Evolutionary conservation across 306 rosid genomes (phyloP).

Genomic region (Crotalaria pallida): DNA sequence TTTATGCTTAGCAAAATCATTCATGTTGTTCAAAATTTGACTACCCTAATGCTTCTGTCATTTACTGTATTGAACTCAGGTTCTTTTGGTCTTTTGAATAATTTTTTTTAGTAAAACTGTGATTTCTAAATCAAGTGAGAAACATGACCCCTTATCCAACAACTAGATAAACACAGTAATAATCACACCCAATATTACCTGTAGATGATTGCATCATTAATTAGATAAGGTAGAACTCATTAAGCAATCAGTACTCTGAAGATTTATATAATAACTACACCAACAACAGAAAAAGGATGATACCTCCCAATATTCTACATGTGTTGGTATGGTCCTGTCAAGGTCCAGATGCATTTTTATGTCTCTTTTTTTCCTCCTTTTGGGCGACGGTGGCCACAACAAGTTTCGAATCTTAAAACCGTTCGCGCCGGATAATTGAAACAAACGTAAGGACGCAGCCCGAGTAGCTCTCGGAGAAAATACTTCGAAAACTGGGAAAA

Average conservation of each 20-base stretch:
- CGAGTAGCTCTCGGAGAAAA: no score
- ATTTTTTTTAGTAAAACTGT: not conserved
- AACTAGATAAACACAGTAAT: not conserved
- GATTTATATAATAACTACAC: not conserved
- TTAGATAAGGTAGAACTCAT: not conserved
- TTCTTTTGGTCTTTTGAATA: not conserved
- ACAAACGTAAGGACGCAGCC: no score
- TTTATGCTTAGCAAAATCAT: no score
- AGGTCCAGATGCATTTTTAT: conserved; percentile 97
- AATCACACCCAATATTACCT: not conserved
- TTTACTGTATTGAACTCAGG: not conserved
- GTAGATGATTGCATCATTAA: not conserved
- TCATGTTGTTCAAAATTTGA: not conserved
- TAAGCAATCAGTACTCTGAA: not conserved
- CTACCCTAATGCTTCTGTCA: not conserved
- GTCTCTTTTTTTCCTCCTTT: no score
- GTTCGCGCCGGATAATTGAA: no score
- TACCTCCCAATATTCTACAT: conserved; percentile 96
- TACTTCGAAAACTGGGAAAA: no score
- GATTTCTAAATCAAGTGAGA: not conserved
- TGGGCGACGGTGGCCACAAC: no score
- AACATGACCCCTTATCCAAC: not conserved
- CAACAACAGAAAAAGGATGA: conserved; percentile 11
- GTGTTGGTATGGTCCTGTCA: conserved; percentile 89
- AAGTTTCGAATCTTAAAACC: no score